Conservation (phyloP, 2,329 filamentous ascomycete species). For the Beauveria varroae region DNA sequence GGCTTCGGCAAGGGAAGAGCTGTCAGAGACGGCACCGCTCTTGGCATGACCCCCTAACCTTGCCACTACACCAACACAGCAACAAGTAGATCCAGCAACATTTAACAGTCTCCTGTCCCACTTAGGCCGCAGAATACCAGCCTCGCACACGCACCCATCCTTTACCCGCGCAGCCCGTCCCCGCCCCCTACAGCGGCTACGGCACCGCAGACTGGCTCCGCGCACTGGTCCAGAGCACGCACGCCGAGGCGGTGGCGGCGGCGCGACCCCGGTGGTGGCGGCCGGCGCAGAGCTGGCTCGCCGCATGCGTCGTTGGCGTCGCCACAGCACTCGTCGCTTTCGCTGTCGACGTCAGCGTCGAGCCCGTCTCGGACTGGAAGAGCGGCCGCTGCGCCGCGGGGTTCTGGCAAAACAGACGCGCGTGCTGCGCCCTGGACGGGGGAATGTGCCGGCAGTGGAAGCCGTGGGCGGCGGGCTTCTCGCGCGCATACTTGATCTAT, state of each 20-base stretch:
- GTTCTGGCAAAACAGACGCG: constrained; percentile 85
- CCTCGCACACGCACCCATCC: not conserved
- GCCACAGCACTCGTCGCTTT: constrained; percentile 79
- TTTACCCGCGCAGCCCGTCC: not conserved
- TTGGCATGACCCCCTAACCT: not conserved
- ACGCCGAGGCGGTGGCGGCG: not conserved
- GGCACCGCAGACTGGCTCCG: constrained; percentile 1
- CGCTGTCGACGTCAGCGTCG: constrained; percentile 78
- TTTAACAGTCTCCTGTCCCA: not conserved
- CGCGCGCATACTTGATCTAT: constrained; percentile 19
- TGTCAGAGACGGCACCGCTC: not conserved
- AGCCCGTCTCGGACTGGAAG: constrained; percentile 95
- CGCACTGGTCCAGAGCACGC: not conserved
- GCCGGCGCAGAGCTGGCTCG: constrained; percentile 71
- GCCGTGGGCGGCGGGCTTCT: constrained; percentile 58
- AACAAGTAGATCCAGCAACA: not conserved
- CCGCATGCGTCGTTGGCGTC: constrained; percentile 78
- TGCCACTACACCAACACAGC: not conserved
- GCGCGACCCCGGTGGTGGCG: constrained; percentile 30
- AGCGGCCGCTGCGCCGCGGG: constrained; percentile 79
- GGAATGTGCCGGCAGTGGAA: constrained; percentile 81
- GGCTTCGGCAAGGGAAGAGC: not conserved
- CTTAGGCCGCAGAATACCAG: not conserved
- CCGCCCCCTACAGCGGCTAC: constrained; percentile 1
- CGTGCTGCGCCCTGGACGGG: constrained; percentile 90